Base-by-base conservation (phyloP, 2,329 filamentous ascomycete species). In the Exutisphaerella laricina region DNA sequence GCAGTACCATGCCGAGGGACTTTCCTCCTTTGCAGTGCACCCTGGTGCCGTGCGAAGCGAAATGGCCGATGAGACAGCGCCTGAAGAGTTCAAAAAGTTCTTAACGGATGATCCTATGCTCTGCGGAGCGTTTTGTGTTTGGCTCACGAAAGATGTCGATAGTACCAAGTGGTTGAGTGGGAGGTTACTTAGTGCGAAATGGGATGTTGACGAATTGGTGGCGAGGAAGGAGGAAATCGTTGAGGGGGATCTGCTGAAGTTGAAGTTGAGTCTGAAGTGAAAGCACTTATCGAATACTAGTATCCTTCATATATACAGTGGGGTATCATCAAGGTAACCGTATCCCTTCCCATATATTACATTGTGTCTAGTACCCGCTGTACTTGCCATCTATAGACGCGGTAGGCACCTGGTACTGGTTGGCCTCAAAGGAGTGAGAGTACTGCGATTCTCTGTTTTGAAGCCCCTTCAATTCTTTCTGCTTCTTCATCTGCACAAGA, bases 401-500 rank as follows among this genome's bases (percentile, higher is more conserved):
- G 3, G 18, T n/a, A 6, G 33, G 16, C 22, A 21, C 16, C 23
- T 9, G 5, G 5, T 21, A 18, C 26, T 41, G 35, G n/a, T n/a
- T 45, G 34, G 22, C 23, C 26, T 53, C 41, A 25, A 34, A 43
- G 12, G 43, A 26, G 10, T 41, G 43, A 33, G 38, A 47, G 31
- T 54, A 51, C 25, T 31, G 45, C n/a, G n/a, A n/a, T 23, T 50
- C 46, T 14, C 45, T 47, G n/a, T 42, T 38, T 12, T 45, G 45
- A 36, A 38, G 46, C 42, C 54, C 53, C 41, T 55, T 56, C 39
- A 45, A 42, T 41, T 54, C 49, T 37, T 56, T 66, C 46, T 69
- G 64, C 41, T 71, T 77, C 59, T 76, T 77, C 32, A 68, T 60
- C 48, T 74, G 72, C 10, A 74, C 74, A 8, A 82, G 57, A 40